Evolutionary conservation across 805 yeast genomes (phyloP), one percentile per base, ranked within the genome.

Genomic region (Cyberlindnera petersonii): DNA sequence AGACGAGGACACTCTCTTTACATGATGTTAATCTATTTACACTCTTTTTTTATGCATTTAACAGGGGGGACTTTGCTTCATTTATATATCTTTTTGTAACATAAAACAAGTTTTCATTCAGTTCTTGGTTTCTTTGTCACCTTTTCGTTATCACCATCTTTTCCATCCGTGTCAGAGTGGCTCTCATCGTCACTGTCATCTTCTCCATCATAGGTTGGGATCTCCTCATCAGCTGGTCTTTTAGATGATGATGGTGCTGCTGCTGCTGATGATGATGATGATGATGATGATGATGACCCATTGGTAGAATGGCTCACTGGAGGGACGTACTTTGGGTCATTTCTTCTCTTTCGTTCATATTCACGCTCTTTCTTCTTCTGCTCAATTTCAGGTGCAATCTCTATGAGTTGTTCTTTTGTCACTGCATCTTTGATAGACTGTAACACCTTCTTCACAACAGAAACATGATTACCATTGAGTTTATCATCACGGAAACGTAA

Each of bases 1-100:
- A 75, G 98, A 93, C 56, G 98, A 93, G 71, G 98, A 93, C 64
- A 87, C 96, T 28, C 67, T 91, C 50, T 91, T 91, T 59, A 86
- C 96, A 19, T 88, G 14, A n/a, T n/a, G n/a, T n/a, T n/a, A 35
- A 20, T n/a, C 14, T 18, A 20, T 11, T 29, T 13, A 19, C 13
- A 19, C 20, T 14, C 30, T 26, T 9, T 21, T 8, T 21, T 9
- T 11, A 15, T 21, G 20, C 22, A 19, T 31, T 21, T 30, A 30
- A 9, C 16, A n/a, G 10, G 9, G 6, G n/a, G 20, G 20, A 7
- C 19, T 16, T n/a, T 14, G 8, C 17, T 6, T 11, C 7, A n/a
- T 27, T 6, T 20, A 6, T 23, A 17, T 32, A 23, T 32, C 23
- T 5, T 15, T 20, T 11, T 7, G 11, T 32, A 14, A 21, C 27